Percentiles rank a stretch among this genome's conserved stretches.
These are phyloP conservation scores for Microthlaspi erraticum DNA, from an alignment of 345 rosid genomes.

Conservation along the genomic window DNA sequence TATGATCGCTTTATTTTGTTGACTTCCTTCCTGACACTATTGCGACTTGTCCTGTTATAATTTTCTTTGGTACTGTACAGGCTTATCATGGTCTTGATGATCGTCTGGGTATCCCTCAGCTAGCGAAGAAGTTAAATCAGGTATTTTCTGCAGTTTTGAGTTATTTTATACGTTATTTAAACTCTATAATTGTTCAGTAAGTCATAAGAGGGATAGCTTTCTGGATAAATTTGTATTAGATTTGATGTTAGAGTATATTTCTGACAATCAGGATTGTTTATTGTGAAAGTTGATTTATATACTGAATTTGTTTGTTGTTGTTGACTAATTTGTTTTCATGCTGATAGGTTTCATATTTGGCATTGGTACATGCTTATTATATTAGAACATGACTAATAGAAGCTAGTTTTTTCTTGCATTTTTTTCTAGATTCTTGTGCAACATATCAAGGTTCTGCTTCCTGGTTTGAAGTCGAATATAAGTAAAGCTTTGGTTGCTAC, in stretches of 20 bases:
- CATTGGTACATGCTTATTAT: conserved; percentile 8
- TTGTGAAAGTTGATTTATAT: background rate
- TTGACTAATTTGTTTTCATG: conserved; percentile 8
- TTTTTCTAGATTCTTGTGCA: conserved; percentile 62
- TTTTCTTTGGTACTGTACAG: conserved; percentile 43
- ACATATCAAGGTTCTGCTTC: conserved; percentile 64
- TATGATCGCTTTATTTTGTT: conserved; percentile 39
- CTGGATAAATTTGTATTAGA: conserved; percentile 4
- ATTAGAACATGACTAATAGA: conserved; percentile 24
- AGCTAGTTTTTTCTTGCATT: conserved; percentile 15
- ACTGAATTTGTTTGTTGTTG: conserved; percentile 1
- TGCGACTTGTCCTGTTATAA: conserved; percentile 18
- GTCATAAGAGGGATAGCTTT: conserved; percentile 13
- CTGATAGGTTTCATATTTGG: conserved; percentile 7
- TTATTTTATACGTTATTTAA: background rate
- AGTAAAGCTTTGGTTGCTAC: conserved; percentile 55
- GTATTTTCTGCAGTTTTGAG: conserved; percentile 39
- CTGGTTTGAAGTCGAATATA: conserved; percentile 62
- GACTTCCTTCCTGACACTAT: conserved; percentile 31
- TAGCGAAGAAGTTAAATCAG: conserved; percentile 78
- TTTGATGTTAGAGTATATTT: conserved; percentile 13
- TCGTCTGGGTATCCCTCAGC: conserved; percentile 70
- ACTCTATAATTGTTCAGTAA: background rate
- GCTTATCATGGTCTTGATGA: conserved; percentile 66
- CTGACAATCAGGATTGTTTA: conserved; percentile 1